These are phyloP conservation scores for Dictyostelium brefeldianum DNA, from an alignment of 78 protist genomes.

Conservation along the genomic window DNA sequence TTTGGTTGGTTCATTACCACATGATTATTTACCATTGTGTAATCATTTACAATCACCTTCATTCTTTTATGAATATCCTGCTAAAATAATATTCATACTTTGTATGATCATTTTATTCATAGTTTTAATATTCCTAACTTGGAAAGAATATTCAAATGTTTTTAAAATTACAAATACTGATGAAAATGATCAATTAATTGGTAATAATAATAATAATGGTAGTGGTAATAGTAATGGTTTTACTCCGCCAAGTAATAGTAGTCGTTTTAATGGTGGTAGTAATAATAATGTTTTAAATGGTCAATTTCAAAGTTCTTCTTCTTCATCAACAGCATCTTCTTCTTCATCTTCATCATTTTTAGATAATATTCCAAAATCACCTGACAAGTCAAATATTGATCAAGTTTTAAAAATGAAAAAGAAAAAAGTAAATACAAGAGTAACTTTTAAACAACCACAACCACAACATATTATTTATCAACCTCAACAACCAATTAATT, in stretches of 20 bases:
- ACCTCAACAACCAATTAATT: conserved; percentile 21
- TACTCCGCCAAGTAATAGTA: not conserved
- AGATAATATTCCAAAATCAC: conserved; percentile 3
- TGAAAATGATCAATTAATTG: not conserved
- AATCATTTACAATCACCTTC: conserved; percentile 63
- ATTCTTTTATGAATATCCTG: conserved; percentile 71
- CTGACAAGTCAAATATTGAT: not conserved
- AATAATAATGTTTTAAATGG: not conserved
- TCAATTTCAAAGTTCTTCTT: not conserved
- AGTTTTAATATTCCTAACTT: conserved; percentile 43
- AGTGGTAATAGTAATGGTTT: not conserved
- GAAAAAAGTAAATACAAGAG: not conserved
- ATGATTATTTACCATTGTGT: conserved; percentile 64
- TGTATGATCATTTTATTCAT: conserved; percentile 60
- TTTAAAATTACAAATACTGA: conserved; percentile 2
- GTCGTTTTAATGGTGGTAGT: not conserved
- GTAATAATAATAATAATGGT: not conserved
- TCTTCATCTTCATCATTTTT: not conserved
- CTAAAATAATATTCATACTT: conserved; percentile 61
- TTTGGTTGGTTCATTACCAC: conserved; percentile 59
- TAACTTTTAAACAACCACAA: not conserved
- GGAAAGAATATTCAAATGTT: conserved; percentile 44
- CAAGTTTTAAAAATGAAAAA: not conserved
- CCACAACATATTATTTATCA: not conserved
- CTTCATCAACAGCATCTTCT: not conserved